These are phyloP conservation scores for Parietaria judaica DNA, from an alignment of 306 rosid genomes.

Conservation along the genomic window DNA sequence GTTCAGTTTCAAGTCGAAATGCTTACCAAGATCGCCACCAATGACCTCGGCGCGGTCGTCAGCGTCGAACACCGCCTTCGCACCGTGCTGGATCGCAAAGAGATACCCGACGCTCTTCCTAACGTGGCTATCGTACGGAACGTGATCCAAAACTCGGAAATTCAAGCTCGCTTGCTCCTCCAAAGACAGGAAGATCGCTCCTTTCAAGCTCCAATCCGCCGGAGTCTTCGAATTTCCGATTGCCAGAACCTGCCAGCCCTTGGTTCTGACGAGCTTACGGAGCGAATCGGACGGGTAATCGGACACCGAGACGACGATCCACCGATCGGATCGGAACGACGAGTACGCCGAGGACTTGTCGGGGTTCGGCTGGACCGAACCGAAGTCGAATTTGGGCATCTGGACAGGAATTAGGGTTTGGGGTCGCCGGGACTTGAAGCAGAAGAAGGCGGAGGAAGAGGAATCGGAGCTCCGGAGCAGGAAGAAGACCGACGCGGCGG, in stretches of 20 bases:
- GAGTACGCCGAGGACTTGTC: conserved; percentile 17
- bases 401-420: conserved; percentile 5
- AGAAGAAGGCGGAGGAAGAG: conserved; percentile 17
- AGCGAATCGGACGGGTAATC: conserved; percentile 23
- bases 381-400: conserved; percentile 8
- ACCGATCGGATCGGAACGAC: conserved; percentile 13
- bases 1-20: conserved; percentile 19
- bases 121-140: conserved; percentile 22
- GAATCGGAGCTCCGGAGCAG: conserved; percentile 23
- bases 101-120: conserved; percentile 27
- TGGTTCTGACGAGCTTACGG: conserved; percentile 13
- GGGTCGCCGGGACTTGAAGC: conserved; percentile 17
- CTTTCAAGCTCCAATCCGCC: conserved; percentile 23
- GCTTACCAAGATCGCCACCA: conserved; percentile 20
- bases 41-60: conserved; percentile 23
- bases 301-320: conserved; percentile 24
- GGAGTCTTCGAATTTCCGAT: conserved; percentile 26
- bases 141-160: conserved; percentile 23
- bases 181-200: conserved; percentile 22
- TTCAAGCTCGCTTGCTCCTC: conserved; percentile 18
- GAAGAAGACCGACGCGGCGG: conserved; percentile 31
- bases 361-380: conserved; percentile 14
- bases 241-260: conserved; percentile 22
- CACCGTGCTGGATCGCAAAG: conserved; percentile 26
- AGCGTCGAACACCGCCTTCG: conserved; percentile 19